phyloP scores from a whole-genome alignment of 441 rosid species.

The Aleurites moluccanus region DNA sequence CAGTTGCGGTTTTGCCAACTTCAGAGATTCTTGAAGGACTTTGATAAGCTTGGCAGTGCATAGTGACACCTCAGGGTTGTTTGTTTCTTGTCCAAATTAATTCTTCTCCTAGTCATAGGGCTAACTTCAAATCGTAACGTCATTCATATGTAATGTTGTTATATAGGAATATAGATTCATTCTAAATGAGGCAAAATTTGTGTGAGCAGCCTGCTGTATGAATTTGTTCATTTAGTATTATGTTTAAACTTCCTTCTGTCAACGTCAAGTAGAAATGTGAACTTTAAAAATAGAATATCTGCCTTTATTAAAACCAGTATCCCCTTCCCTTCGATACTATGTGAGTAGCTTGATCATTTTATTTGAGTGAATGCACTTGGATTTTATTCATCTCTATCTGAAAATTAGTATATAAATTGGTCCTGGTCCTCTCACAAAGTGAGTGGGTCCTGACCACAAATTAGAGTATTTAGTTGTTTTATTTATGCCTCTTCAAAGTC shows the following conservation, averaged over 20 bases:
- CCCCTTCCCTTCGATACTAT: neutral
- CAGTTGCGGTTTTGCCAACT: conserved; percentile 26
- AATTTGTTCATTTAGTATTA: conserved; percentile 35
- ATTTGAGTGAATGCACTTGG: no score
- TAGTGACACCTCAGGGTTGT: conserved; percentile 27
- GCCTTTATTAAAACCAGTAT: conserved; percentile 9
- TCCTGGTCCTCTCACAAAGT: neutral
- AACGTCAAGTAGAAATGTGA: conserved; percentile 27
- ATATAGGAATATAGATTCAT: conserved; percentile 28
- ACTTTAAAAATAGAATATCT: conserved; percentile 23
- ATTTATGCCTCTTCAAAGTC: neutral
- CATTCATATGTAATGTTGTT: conserved; percentile 36
- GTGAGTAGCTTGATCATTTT: neutral
- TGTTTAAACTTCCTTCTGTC: conserved; percentile 23
- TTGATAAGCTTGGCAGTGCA: conserved; percentile 28
- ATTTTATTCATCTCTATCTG: no score
- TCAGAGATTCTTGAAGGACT: conserved; percentile 14
- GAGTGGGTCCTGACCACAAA: conserved; percentile 1
- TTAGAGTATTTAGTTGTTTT: neutral
- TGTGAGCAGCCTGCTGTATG: conserved; percentile 34
- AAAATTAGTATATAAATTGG: no score
- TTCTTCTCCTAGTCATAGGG: conserved; percentile 29
- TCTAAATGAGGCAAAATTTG: conserved; percentile 21
- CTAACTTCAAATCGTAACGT: conserved; percentile 36
- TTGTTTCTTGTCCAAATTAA: conserved; percentile 26